Evolutionary conservation across 306 rosid species (phyloP), one percentile per base, ranked within the genome.

Genomic region (Comarum palustre): DNA sequence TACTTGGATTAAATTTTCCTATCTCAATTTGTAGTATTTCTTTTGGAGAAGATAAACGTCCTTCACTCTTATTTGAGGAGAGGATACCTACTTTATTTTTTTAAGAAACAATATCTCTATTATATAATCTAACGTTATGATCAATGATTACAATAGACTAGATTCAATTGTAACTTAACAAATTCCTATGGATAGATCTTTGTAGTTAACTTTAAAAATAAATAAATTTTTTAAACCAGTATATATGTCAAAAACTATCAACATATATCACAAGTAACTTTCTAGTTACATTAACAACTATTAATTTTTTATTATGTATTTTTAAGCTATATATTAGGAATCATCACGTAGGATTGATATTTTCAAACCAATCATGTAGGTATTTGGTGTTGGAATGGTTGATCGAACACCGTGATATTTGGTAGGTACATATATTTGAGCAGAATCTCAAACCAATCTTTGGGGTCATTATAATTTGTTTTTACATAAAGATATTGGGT

Each of bases 341-440:
- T 34, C 55, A 38, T 34, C 12, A n/a, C 36, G 63, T 42, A 32
- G 41, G 48, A 51, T 31, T 27, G 6, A 13, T 27, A 29, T 2
- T 32, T 34, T 6, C 32, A 50, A 50, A 38, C 64, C 11, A 58
- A 25, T 27, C 64, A 58, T 25, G 8, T 58, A 22, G 62, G 3
- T 24, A 24, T 25, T 27, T 58, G 38, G 64, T 58, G 20, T 34
- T 50, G 63, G 36, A n/a, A 38, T 69, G 46, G 62, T 69, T 69
- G 62, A 25, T 25, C 8, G 32, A 68, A 29, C 19, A 14, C 45
- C 66, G 25, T 31, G 29, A 31, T 52, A 69, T 32, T 32, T 20
- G 61, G 73, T 69, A 48, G 73, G 73, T 69, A 50, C 7, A 50
- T 50, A 19, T 5, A 15, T 2, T 45, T 13, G 55, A 2, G 58